A percentile compares a stretch with the other conserved stretches of the same genome.
These are phyloP conservation scores for Diaporthe sp. DNA, from an alignment of 2,329 filamentous ascomycete species.

Conservation along the genomic window DNA sequence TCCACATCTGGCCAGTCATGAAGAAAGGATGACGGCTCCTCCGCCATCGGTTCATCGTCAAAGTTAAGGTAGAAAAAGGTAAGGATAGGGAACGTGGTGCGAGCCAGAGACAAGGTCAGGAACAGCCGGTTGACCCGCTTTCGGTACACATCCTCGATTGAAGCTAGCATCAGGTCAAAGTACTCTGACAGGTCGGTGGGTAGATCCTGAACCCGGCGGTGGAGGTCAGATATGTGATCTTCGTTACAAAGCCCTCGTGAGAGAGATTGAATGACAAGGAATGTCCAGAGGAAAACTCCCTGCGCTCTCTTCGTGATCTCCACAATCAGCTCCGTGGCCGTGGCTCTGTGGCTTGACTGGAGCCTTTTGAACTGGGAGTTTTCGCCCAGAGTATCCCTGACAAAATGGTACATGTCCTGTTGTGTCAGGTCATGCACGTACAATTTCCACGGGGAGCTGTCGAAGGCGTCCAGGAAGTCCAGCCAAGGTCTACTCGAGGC, in stretches of 20 bases:
- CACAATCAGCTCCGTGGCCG: constrained; percentile 12
- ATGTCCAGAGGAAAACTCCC: constrained; percentile 43
- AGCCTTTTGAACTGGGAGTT: background rate
- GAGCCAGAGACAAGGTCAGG: constrained; percentile 8
- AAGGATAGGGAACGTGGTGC: constrained; percentile 11
- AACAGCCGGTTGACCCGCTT: constrained; percentile 9
- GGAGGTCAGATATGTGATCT: constrained; percentile 29
- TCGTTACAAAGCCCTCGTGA: constrained; percentile 37
- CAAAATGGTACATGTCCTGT: constrained; percentile 36
- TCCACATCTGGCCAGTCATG: constrained; percentile 16
- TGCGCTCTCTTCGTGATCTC: constrained; percentile 16
- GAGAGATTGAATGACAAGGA: constrained; percentile 35
- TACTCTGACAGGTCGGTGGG: constrained; percentile 37
- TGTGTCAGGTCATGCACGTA: constrained; percentile 39
- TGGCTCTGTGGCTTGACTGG: background rate
- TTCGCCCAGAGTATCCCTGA: constrained; percentile 10
- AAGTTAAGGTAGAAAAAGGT: constrained; percentile 25
- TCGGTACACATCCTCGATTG: constrained; percentile 18
- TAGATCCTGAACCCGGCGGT: constrained; percentile 34
- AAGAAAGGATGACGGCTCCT: constrained; percentile 1
- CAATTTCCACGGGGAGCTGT: constrained; percentile 28
- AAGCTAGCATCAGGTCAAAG: constrained; percentile 34
- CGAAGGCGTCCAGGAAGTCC: constrained; percentile 34
- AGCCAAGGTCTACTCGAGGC: constrained; percentile 41
- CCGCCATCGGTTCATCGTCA: constrained; percentile 1